These are phyloP conservation scores for Nicotiana knightiana DNA, from an alignment of 257 asterid genomes.

Conservation along the genomic window DNA sequence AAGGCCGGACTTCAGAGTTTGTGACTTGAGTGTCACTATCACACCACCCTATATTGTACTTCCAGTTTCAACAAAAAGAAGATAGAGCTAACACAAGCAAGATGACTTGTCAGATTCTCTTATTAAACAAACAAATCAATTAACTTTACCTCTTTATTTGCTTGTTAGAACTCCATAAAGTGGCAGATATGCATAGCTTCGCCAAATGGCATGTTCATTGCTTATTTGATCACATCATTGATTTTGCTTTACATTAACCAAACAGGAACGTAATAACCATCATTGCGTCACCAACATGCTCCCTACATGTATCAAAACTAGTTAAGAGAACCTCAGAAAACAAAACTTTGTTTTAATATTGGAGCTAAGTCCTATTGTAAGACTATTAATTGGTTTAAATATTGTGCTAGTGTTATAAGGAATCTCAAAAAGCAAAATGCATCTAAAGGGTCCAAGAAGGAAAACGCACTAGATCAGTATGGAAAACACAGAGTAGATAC, in stretches of 20 bases:
- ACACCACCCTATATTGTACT: not conserved
- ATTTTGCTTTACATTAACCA: not conserved
- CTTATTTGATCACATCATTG: not conserved
- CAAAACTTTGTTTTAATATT: too few species aligned
- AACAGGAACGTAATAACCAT: too few species aligned
- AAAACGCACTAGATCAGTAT: too few species aligned
- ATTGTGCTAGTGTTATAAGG: too few species aligned
- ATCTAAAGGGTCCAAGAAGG: too few species aligned
- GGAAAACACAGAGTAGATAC: too few species aligned
- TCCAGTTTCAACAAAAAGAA: not conserved
- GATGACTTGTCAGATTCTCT: not conserved
- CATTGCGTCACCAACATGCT: too few species aligned
- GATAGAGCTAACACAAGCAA: not conserved
- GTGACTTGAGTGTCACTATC: not conserved
- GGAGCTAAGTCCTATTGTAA: too few species aligned
- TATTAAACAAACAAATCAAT: not conserved
- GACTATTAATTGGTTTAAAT: too few species aligned
- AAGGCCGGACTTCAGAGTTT: not conserved
- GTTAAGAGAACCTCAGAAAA: too few species aligned
- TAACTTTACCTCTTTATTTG: slow-evolving; percentile 1
- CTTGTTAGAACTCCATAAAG: not conserved
- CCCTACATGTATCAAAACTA: too few species aligned
- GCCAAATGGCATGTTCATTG: not conserved
- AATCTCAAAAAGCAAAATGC: too few species aligned
- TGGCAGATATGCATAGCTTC: not conserved